Conservation (phyloP, 306 rosid species). For the Leucaena leucocephala region DNA sequence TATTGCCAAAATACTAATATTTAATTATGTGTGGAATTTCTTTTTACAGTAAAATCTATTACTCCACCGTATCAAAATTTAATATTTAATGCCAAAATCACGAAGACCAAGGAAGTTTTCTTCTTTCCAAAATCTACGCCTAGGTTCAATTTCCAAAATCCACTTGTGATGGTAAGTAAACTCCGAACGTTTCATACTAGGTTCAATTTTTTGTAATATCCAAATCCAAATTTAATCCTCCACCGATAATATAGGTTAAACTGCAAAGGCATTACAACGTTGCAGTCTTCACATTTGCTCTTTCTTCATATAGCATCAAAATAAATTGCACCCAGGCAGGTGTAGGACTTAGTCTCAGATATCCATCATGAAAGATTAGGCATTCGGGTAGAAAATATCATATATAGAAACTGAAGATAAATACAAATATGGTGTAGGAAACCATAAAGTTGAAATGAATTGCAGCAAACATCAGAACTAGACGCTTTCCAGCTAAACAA, state of each 20-base stretch:
- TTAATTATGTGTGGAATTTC: too few relatives aligned
- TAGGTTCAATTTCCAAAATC: too few relatives aligned
- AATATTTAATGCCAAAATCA: too few relatives aligned
- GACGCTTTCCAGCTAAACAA: constrained; percentile 68
- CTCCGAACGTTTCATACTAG: too few relatives aligned
- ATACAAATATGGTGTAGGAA: constrained; percentile 55
- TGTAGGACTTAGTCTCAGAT: not conserved
- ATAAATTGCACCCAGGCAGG: not conserved
- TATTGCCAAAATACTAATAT: too few relatives aligned
- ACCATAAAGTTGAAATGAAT: constrained; percentile 59
- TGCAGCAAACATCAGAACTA: constrained; percentile 63
- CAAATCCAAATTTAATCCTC: not conserved
- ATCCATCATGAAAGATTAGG: not conserved
- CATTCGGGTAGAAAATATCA: constrained; percentile 43
- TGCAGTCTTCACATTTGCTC: not conserved
- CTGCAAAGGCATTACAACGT: not conserved
- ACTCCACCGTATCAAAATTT: too few relatives aligned
- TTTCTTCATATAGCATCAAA: not conserved
- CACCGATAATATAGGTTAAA: not conserved
- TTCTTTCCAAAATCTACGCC: too few relatives aligned
- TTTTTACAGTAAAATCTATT: too few relatives aligned
- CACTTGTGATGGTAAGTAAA: too few relatives aligned
- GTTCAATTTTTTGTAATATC: not conserved
- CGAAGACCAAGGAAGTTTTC: too few relatives aligned
- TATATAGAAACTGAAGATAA: constrained; percentile 42